A percentile compares a stretch with the other conserved stretches of the same genome.
These are phyloP conservation scores for Dipteronia dyeriana DNA, from an alignment of 345 rosid species.

Conservation along the genomic window DNA sequence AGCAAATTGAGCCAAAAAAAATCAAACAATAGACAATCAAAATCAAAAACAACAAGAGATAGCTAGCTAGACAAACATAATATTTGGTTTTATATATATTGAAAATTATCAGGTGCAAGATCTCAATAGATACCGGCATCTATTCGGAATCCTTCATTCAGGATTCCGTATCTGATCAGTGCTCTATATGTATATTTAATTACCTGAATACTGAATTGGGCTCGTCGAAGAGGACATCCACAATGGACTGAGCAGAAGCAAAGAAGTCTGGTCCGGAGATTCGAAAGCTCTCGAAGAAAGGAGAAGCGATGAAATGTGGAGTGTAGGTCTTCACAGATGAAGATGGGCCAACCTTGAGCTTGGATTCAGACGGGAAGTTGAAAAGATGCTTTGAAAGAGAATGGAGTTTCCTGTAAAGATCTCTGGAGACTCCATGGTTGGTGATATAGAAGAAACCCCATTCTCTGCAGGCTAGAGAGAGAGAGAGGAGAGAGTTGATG, in stretches of 20 bases:
- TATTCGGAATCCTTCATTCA: too few species aligned
- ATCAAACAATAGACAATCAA: not conserved
- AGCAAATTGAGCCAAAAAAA: not conserved
- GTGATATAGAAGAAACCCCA: slow-evolving; percentile 30
- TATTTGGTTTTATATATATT: too few species aligned
- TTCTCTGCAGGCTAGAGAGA: slow-evolving; percentile 24
- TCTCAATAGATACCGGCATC: too few species aligned
- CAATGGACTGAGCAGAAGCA: slow-evolving; percentile 20
- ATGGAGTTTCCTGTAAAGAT: slow-evolving; percentile 19
- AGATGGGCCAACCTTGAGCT: slow-evolving; percentile 18
- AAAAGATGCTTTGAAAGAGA: slow-evolving; percentile 17
- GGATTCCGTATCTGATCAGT: too few species aligned
- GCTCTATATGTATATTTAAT: not conserved
- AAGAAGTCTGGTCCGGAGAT: slow-evolving; percentile 24
- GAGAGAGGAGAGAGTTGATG: slow-evolving; percentile 17
- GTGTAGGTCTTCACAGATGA: slow-evolving; percentile 19
- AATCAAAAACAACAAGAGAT: not conserved
- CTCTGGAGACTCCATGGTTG: slow-evolving; percentile 24
- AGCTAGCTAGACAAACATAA: too few species aligned
- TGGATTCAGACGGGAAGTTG: slow-evolving; percentile 16
- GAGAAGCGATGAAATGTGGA: slow-evolving; percentile 27
- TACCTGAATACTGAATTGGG: slow-evolving; percentile 22
- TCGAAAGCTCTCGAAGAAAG: slow-evolving; percentile 28
- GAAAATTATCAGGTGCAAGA: too few species aligned
- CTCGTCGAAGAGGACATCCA: slow-evolving; percentile 5